phyloP scores from a whole-genome alignment of 768 basidiomycete genomes.

The Filobasidium wieringae region DNA sequence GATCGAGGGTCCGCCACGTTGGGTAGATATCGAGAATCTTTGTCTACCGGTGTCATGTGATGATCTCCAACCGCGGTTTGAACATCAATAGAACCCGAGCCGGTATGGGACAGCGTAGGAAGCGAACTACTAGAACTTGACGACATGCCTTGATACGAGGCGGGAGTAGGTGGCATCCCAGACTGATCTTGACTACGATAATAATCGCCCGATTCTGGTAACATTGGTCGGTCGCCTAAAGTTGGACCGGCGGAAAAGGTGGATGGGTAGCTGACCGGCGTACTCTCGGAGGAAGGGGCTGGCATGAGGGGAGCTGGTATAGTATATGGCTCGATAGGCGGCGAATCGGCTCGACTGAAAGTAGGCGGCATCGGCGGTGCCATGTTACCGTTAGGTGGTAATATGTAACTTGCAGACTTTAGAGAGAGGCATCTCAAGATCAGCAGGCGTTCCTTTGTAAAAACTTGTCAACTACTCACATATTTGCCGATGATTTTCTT shows the following conservation, averaged over 20 bases:
- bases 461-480: conserved; percentile 26
- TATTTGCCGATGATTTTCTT: conserved; percentile 45
- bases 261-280: background rate
- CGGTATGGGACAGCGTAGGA: background rate
- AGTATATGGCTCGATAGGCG: conserved; percentile 6
- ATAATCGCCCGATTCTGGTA: no score
- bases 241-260: background rate
- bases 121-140: conserved; percentile 7
- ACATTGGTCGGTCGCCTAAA: conserved; percentile 4
- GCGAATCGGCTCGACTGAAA: background rate
- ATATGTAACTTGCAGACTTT: conserved; percentile 27
- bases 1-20: no score
- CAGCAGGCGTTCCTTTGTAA: background rate
- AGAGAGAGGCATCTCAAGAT: background rate
- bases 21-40: no score
- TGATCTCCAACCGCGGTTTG: no score
- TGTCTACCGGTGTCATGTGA: no score
- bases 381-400: conserved; percentile 19
- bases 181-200: background rate
- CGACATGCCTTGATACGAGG: conserved; percentile 8
- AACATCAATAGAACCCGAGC: no score
- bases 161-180: conserved; percentile 5
- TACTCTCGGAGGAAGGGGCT: background rate
- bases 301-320: conserved; percentile 14
- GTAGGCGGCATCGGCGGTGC: conserved; percentile 9